Evolutionary conservation across 1,284 basidiomycete genomes (phyloP).

Genomic region (Austropuccinia psidii): DNA sequence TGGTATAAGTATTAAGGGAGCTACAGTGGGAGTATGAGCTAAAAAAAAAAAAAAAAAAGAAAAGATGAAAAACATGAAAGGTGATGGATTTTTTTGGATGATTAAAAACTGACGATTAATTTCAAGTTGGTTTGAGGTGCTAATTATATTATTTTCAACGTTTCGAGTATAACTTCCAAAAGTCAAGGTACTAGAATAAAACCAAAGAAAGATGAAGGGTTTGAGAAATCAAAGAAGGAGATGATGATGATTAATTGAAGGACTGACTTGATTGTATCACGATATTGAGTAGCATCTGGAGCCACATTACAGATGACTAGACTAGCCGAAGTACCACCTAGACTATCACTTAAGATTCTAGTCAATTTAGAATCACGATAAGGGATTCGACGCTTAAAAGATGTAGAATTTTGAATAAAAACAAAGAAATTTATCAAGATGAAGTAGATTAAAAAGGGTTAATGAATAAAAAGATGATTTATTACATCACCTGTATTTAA

Average conservation of each 20-base stretch:
- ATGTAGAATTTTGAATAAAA: background rate
- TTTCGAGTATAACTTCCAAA: constrained; percentile 33
- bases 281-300: constrained; percentile 65
- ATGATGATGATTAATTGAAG: background rate
- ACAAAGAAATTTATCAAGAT: too few relatives aligned
- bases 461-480: background rate
- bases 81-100: background rate
- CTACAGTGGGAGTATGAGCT: too few relatives aligned
- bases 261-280: constrained; percentile 63
- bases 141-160: constrained; percentile 33
- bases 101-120: background rate
- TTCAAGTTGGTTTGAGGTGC: too few relatives aligned
- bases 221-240: background rate
- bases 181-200: constrained; percentile 8
- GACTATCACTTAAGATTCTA: constrained; percentile 68
- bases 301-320: constrained; percentile 74
- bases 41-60: background rate
- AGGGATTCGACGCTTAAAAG: constrained; percentile 53
- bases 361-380: constrained; percentile 77
- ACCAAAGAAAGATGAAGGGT: background rate
- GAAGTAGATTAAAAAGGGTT: background rate
- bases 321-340: constrained; percentile 66
- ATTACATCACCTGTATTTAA: constrained; percentile 59
- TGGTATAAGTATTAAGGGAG: too few relatives aligned
- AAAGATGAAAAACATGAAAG: background rate